These are phyloP conservation scores for Piromyces sp. DNA, from an alignment of 192 early-diverging fungal genomes.

Conservation along the genomic window DNA sequence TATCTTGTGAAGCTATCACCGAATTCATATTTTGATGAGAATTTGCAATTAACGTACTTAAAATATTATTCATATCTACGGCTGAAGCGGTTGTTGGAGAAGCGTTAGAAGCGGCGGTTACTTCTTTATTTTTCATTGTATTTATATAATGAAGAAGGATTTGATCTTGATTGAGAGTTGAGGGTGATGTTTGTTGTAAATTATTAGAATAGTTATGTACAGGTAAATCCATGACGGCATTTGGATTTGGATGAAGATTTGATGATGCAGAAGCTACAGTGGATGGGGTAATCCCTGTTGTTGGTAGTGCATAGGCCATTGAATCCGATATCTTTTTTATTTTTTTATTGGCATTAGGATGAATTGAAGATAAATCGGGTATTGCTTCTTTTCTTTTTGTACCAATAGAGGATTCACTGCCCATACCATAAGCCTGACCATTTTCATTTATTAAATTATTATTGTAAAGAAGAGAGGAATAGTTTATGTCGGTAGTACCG, in stretches of 20 bases:
- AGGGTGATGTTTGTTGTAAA: not conserved
- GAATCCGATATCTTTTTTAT: not conserved
- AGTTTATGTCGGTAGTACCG: not conserved
- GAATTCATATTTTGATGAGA: not conserved
- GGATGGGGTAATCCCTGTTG: not conserved
- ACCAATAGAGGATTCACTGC: not conserved
- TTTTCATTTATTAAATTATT: not conserved
- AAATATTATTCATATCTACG: not conserved
- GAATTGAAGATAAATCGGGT: not conserved
- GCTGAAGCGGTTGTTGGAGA: not conserved
- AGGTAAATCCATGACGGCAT: not conserved
- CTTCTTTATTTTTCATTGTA: not conserved
- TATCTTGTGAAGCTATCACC: not conserved
- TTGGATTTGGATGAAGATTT: not conserved
- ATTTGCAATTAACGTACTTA: not conserved
- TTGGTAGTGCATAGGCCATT: not conserved
- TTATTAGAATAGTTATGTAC: not conserved
- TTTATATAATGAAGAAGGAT: not conserved
- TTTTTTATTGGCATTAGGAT: not conserved
- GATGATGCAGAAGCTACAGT: not conserved
- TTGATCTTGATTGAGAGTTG: not conserved
- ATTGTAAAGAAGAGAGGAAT: not conserved
- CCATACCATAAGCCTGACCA: no score
- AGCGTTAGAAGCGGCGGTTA: not conserved
- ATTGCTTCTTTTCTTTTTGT: not conserved